Percentiles rank a stretch among this genome's conserved stretches.
Conservation (phyloP, 192 early-diverging fungal species). For the Rhizoclosmatium sp. region DNA sequence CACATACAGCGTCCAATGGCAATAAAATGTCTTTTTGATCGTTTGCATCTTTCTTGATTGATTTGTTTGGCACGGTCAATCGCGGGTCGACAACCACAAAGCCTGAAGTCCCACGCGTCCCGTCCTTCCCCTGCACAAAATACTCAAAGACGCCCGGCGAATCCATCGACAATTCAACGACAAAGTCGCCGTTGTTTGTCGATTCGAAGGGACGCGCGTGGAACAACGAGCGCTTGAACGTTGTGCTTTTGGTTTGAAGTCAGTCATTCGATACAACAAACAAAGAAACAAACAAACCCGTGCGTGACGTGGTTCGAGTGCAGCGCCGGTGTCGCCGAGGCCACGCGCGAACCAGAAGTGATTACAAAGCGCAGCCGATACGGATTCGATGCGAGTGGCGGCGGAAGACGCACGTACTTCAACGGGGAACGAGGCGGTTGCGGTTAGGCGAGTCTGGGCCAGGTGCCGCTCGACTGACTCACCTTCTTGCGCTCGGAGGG, state of each 20-base stretch:
- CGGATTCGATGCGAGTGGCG: conserved; percentile 59
- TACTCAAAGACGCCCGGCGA: conserved; percentile 89
- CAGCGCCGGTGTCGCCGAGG: conserved; percentile 74
- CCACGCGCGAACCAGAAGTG: conserved; percentile 74
- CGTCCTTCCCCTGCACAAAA: conserved; percentile 61
- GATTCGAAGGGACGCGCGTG: conserved; percentile 38
- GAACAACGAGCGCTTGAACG: conserved; percentile 55
- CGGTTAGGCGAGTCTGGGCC: not conserved
- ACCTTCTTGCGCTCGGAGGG: conserved; percentile 62
- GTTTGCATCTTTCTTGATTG: conserved; percentile 20
- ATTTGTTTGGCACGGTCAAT: conserved; percentile 58
- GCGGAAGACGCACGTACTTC: conserved; percentile 81
- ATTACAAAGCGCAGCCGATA: conserved; percentile 83
- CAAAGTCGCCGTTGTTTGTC: conserved; percentile 57
- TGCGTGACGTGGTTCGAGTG: conserved; percentile 87
- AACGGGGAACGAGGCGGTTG: not conserved
- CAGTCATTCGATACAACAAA: conserved; percentile 11
- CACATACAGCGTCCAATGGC: conserved; percentile 87
- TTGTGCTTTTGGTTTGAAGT: conserved; percentile 46
- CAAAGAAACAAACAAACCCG: conserved; percentile 47
- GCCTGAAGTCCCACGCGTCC: conserved; percentile 48
- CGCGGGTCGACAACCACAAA: conserved; percentile 92
- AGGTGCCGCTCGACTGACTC: not conserved
- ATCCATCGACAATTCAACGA: conserved; percentile 68
- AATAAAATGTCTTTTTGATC: conserved; percentile 49